phyloP scores from a whole-genome alignment of 768 basidiomycete species.

The Lactarius hatsudake region DNA sequence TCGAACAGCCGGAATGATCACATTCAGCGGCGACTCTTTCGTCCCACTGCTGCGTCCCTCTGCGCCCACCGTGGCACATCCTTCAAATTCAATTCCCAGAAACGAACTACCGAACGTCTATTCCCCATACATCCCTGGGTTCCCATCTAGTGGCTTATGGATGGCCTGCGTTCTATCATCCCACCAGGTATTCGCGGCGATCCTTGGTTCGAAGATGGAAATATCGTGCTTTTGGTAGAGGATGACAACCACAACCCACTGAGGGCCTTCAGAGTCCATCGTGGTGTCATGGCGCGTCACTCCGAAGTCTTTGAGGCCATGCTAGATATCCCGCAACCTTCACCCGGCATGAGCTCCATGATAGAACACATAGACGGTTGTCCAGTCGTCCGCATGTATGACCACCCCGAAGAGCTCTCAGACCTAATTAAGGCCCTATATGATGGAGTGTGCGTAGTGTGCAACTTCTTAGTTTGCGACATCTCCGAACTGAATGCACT shows the following conservation, averaged over 20 bases:
- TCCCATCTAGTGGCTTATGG: conserved; percentile 1
- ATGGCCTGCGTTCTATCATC: conserved; percentile 10
- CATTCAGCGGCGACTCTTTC: neutral
- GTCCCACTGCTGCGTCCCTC: neutral
- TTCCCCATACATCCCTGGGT: neutral
- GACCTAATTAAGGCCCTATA: conserved; percentile 53
- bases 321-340: conserved; percentile 48
- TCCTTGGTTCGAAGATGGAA: conserved; percentile 63
- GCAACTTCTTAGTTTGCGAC: conserved; percentile 11
- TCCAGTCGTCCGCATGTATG: conserved; percentile 53
- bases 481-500: conserved; percentile 1
- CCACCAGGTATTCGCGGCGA: conserved; percentile 33
- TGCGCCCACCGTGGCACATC: neutral
- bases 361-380: conserved; percentile 45
- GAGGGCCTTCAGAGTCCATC: conserved; percentile 54
- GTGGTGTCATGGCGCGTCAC: conserved; percentile 44
- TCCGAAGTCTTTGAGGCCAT: conserved; percentile 57
- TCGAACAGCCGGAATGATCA: neutral
- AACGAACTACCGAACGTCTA: neutral
- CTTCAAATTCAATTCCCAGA: neutral
- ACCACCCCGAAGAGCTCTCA: conserved; percentile 47
- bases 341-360: conserved; percentile 24
- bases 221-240: conserved; percentile 45
- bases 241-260: conserved; percentile 33
- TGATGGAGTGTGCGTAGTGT: conserved; percentile 50